Base-by-base conservation (phyloP, 2,329 filamentous ascomycete species). In the Penicillium italicum region DNA sequence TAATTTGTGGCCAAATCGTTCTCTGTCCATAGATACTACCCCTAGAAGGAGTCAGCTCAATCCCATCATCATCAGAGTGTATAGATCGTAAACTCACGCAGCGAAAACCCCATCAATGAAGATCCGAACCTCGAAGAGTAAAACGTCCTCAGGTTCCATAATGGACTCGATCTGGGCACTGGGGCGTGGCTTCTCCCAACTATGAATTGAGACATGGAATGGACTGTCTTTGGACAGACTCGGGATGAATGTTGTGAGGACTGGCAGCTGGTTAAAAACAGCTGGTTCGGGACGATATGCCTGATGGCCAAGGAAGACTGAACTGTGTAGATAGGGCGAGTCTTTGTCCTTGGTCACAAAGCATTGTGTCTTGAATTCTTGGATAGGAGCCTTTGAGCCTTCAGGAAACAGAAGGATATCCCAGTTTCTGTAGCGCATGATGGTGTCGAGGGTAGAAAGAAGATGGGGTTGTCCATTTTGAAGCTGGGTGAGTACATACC, bases 401-500 rank as follows among this genome's bases (percentile, higher is more conserved):
- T 77, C 76, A 0, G 89, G 87, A 70, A 95, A 95, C 58, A 95
- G 79, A 41, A 95, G 83, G 53, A 94, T 82, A 67, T 96, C 91
- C 91, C 90, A 95, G 67, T 90, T 85, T 64, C 90, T 83, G 79
- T 88, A 95, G 56, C 90, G 86, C 91, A 96, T 95, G 73, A 43
- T 65, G 72, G 4, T 4, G 20, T 22, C n/a, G 18, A 8, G 26
- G 1, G 30, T 24, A 22, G 8, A 4, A 24, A 24, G 10, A 24
- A 5, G 26, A 45, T 45, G 14, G 26, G 4, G 5, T 28, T 28
- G 26, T 28, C 26, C 30, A 45, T 45, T 3, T 24, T 5, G 8
- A 45, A 33, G 12, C 3, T 30, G 26, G 26, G 6, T 26, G 1
- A 24, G 43, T 45, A n/a, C n/a, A 33, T n/a, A 33, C 43, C 24